A percentile compares a stretch with the other conserved stretches of the same genome.
Conservation (phyloP, 148 eudicot species). For the Rhododendron ferrugineum region DNA sequence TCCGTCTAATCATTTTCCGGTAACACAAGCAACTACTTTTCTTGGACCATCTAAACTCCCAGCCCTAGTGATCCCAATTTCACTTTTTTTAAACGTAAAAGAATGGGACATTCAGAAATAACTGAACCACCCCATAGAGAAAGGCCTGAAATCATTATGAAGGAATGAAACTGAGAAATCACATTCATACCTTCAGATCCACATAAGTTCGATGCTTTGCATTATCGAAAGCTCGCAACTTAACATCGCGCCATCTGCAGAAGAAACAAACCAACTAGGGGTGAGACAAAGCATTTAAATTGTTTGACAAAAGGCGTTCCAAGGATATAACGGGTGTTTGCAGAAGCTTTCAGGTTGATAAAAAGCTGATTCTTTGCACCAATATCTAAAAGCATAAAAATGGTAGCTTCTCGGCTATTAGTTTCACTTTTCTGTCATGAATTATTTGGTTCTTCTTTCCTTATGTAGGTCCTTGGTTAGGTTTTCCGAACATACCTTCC, state of each 20-base stretch:
- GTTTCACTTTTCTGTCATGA: too few relatives aligned
- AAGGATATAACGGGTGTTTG: background rate
- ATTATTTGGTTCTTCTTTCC: background rate
- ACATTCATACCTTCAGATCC: conserved; percentile 72
- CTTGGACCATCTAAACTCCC: background rate
- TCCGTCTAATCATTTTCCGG: conserved; percentile 1
- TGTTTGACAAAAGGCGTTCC: background rate
- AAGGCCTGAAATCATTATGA: background rate
- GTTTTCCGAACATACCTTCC: conserved; percentile 54
- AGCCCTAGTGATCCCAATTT: background rate
- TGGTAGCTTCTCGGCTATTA: background rate
- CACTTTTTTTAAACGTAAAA: background rate
- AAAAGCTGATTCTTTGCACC: background rate
- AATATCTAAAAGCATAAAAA: background rate
- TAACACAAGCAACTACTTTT: conserved; percentile 9
- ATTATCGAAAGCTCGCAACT: conserved; percentile 79
- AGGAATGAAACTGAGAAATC: background rate
- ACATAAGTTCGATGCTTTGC: conserved; percentile 94
- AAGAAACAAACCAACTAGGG: background rate
- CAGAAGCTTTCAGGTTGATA: background rate
- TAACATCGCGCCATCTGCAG: conserved; percentile 95
- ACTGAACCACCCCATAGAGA: background rate
- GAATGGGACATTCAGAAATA: background rate
- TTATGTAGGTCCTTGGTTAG: background rate
- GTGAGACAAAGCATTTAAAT: too few relatives aligned